Base-by-base conservation (phyloP, 2,329 filamentous ascomycete species). In the Ciborinia camelliae region DNA sequence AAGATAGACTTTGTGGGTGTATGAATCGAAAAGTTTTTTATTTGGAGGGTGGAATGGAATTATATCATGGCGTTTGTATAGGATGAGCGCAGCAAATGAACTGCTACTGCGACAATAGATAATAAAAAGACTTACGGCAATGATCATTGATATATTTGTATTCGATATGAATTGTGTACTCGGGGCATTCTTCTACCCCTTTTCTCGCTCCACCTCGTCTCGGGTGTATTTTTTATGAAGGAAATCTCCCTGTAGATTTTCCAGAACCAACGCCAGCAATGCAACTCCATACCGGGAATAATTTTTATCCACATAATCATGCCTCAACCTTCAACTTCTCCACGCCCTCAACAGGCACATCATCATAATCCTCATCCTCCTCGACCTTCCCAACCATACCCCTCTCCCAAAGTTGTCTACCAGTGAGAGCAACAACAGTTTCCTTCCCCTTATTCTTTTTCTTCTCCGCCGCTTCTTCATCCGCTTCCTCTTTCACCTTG, bases 391-490 rank as follows among this genome's bases (percentile, higher is more conserved):
- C 82, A 59, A 79, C 89, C 72, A 93, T 76, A 35, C 90, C 90
- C 59, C 82, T 83, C 80, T 93, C 90, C 89, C 90, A 94, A 45
- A 94, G 80, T 74, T 94, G 89, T 73, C 80, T 87, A 23, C 90
- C 91, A 1, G 90, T 88, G 70, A 93, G 77, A 73, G 82, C 88
- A 72, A 81, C 84, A 47, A 88, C 84, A 20, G 90, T 86, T 67
- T 91, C 90, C 81, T 91, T 95, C 66, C 86, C 82, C 73, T 81
- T 89, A 23, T 87, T 86, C 79, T 91, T 89, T 78, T 91, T 92
- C 79, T 91, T 85, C 79, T 96, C 93, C 58, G 93, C 92, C 41
- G 87, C 81, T 68, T 90, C 86, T 71, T 94, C 90, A 69, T 84
- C 85, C 74, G 94, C 91, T 76, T 90, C 89, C 72, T 88, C 84